These are phyloP conservation scores for Trypethelium eluteriae DNA, from an alignment of 495 filamentous ascomycete species.

Conservation along the genomic window DNA sequence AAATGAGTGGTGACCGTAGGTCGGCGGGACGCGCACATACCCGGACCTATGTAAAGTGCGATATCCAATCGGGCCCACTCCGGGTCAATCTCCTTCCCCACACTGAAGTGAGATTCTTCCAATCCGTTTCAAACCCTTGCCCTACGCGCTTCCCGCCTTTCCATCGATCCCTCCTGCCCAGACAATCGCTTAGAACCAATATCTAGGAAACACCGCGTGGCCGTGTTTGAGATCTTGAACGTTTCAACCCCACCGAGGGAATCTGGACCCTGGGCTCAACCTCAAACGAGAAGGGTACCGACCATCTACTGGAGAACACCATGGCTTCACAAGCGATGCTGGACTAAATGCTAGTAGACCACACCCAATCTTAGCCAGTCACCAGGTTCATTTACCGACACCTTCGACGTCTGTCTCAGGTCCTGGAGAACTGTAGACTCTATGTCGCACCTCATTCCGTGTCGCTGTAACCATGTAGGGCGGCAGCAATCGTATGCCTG, in stretches of 20 bases:
- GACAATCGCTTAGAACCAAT: not conserved
- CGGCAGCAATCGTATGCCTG: not conserved
- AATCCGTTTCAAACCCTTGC: not conserved
- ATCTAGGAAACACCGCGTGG: conserved; percentile 1
- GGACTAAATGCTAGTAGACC: not conserved
- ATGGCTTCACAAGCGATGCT: not conserved
- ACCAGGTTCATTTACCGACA: not conserved
- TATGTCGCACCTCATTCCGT: not conserved
- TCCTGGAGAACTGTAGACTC: not conserved
- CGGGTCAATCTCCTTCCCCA: not conserved
- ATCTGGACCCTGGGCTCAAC: not conserved
- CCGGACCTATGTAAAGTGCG: not conserved
- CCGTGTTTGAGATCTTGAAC: not conserved
- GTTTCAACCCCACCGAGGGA: not conserved
- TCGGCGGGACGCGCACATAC: not conserved
- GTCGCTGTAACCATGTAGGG: not conserved
- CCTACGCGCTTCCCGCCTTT: not conserved
- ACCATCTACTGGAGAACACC: conserved; percentile 2
- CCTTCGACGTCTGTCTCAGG: not conserved
- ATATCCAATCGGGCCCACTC: conserved; percentile 1
- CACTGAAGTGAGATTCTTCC: not conserved
- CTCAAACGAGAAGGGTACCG: not conserved
- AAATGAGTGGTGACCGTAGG: not conserved
- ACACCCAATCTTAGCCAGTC: not conserved
- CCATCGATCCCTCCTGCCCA: not conserved